Evolutionary conservation across 805 yeast species (phyloP).

Genomic region (Schizosaccharomyces lindneri): DNA sequence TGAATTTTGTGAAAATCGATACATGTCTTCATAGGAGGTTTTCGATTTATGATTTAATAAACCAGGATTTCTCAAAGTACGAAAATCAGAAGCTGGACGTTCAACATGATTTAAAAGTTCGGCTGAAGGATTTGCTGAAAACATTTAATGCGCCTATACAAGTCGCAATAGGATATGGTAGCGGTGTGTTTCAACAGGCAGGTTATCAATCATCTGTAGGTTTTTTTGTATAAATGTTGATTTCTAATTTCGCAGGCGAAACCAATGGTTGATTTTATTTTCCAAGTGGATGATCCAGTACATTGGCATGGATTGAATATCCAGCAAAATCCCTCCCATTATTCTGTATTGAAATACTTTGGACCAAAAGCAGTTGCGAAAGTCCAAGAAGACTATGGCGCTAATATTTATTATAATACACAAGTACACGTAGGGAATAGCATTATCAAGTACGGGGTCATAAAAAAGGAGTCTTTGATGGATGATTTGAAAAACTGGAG

Average conservation of each 20-base stretch:
- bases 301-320: constrained; percentile 60
- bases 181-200: constrained; percentile 72
- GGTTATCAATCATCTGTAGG: neutral
- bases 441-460: constrained; percentile 66
- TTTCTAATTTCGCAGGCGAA: constrained; percentile 10
- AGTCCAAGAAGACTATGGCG: constrained; percentile 41
- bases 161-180: constrained; percentile 81
- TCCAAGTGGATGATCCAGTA: constrained; percentile 49
- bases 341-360: constrained; percentile 37
- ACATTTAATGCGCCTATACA: constrained; percentile 47
- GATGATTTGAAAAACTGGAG: constrained; percentile 67
- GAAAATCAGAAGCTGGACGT: constrained; percentile 29
- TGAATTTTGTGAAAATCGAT: too few species aligned
- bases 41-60: neutral
- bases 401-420: constrained; percentile 88
- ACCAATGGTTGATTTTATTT: constrained; percentile 67
- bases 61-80: neutral
- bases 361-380: constrained; percentile 34
- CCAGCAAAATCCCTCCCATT: constrained; percentile 44
- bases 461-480: constrained; percentile 33
- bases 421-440: constrained; percentile 39
- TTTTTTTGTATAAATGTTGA: too few species aligned
- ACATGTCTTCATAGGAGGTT: neutral
- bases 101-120: constrained; percentile 20
- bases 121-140: constrained; percentile 26